phyloP scores from a whole-genome alignment of 371 early-diverging fungal genomes.

The Apophysomyces trapeziformis region DNA sequence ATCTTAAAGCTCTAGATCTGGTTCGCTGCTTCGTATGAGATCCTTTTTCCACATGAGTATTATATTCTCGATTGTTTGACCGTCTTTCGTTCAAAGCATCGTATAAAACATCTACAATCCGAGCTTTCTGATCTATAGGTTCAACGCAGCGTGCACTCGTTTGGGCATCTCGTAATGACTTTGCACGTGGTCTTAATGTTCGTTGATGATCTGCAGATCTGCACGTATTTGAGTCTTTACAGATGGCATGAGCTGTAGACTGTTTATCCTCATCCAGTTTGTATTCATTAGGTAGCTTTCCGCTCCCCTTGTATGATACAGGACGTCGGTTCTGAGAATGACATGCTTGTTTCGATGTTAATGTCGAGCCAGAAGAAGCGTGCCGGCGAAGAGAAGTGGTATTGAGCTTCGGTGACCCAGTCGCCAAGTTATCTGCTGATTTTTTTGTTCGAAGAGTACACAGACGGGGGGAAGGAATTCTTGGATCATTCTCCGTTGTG shows the following conservation, averaged over 20 bases:
- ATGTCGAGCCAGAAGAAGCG: neutral
- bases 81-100: neutral
- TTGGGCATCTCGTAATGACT: neutral
- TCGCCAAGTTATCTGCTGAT: constrained; percentile 20
- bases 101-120: neutral
- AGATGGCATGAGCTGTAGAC: neutral
- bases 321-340: neutral
- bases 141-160: neutral
- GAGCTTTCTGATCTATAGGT: neutral
- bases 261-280: too few relatives aligned
- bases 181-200: neutral
- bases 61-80: neutral
- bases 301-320: neutral
- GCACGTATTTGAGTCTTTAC: neutral
- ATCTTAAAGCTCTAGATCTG: constrained; percentile 24
- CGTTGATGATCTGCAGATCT: neutral
- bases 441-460: constrained; percentile 26
- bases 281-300: too few relatives aligned
- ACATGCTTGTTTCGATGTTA: neutral
- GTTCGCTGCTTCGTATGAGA: constrained; percentile 19
- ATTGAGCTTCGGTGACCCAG: neutral
- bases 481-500: constrained; percentile 8
- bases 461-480: constrained; percentile 26
- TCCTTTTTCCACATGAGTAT: constrained; percentile 20
- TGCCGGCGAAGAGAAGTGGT: neutral